Percentiles rank a stretch among this genome's conserved stretches.
Conservation (phyloP, 2,329 filamentous ascomycete species). For the Dichotomopilus funicola region DNA sequence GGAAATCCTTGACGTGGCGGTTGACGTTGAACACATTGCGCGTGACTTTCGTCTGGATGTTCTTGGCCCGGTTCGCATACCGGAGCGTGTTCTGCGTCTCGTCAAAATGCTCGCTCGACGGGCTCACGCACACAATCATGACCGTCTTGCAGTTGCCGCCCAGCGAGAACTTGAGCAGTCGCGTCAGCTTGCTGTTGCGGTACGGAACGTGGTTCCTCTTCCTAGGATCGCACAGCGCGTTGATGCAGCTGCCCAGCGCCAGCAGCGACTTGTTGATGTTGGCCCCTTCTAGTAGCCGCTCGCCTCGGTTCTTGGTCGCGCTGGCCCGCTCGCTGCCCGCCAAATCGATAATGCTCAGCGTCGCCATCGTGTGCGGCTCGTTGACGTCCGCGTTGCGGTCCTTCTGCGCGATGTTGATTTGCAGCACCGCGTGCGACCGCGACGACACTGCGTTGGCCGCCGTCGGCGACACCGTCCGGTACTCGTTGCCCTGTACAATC, state of each 20-base stretch:
- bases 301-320: constrained; percentile 92
- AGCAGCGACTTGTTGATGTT: constrained; percentile 99
- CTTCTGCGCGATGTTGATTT: constrained; percentile 93
- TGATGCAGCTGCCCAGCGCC: constrained; percentile 93
- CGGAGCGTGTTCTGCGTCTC: constrained; percentile 97
- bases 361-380: constrained; percentile 97
- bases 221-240: constrained; percentile 87
- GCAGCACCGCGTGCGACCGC: constrained; percentile 90
- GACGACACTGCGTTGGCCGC: constrained; percentile 97
- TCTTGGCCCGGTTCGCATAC: constrained; percentile 97
- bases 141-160: constrained; percentile 98
- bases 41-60: constrained; percentile 99
- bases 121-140: constrained; percentile 98
- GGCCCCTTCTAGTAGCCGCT: constrained; percentile 83
- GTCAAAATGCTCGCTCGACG: constrained; percentile 93
- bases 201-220: constrained; percentile 95
- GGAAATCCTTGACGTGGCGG: constrained; percentile 95
- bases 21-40: constrained; percentile 99
- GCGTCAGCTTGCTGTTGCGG: constrained; percentile 93
- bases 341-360: constrained; percentile 94
- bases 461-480: constrained; percentile 91
- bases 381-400: constrained; percentile 87
- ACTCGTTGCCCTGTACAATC: constrained; percentile 91
- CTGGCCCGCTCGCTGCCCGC: constrained; percentile 94
- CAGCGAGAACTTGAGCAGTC: constrained; percentile 91